Evolutionary conservation across 1,284 basidiomycete genomes (phyloP).

Genomic region (Sanguinoderma infundibulare): DNA sequence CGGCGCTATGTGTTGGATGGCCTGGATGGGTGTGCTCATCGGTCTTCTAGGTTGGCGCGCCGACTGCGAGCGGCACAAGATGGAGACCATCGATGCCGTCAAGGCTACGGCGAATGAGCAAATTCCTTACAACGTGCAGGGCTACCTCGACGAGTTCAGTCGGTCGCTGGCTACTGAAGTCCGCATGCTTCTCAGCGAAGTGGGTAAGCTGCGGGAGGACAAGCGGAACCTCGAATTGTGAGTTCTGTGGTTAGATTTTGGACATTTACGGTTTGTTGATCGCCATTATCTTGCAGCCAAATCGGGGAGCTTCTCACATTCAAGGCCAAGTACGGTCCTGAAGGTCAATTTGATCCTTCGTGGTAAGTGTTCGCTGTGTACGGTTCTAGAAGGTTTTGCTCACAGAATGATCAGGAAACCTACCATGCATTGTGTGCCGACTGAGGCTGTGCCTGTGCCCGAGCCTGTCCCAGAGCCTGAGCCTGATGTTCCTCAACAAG

Average conservation of each 20-base stretch:
- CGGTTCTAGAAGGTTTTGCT: slow-evolving; percentile 7
- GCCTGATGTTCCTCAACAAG: slow-evolving; percentile 26
- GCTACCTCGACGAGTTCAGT: slow-evolving; percentile 81
- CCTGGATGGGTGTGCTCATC: background rate
- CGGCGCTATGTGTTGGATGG: background rate
- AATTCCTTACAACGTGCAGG: slow-evolving; percentile 78
- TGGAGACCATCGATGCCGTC: slow-evolving; percentile 65
- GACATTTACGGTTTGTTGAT: background rate
- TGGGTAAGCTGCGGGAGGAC: slow-evolving; percentile 77
- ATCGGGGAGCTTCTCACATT: slow-evolving; percentile 67
- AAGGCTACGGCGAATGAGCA: slow-evolving; percentile 68
- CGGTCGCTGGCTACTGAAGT: slow-evolving; percentile 80
- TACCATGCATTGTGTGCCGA: slow-evolving; percentile 34
- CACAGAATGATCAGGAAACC: slow-evolving; percentile 48
- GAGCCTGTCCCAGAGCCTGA: slow-evolving; percentile 23
- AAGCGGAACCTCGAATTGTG: slow-evolving; percentile 73
- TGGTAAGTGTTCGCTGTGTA: slow-evolving; percentile 49
- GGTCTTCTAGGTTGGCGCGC: slow-evolving; percentile 56
- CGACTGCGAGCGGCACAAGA: slow-evolving; percentile 63
- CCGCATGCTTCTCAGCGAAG: slow-evolving; percentile 75
- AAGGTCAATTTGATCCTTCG: slow-evolving; percentile 75
- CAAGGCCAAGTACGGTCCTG: slow-evolving; percentile 73
- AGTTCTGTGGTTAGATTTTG: slow-evolving; percentile 37
- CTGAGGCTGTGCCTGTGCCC: slow-evolving; percentile 22
- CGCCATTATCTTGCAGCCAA: slow-evolving; percentile 49